These are phyloP conservation scores for Trametes coccinea DNA, from an alignment of 768 basidiomycete species.

Conservation along the genomic window DNA sequence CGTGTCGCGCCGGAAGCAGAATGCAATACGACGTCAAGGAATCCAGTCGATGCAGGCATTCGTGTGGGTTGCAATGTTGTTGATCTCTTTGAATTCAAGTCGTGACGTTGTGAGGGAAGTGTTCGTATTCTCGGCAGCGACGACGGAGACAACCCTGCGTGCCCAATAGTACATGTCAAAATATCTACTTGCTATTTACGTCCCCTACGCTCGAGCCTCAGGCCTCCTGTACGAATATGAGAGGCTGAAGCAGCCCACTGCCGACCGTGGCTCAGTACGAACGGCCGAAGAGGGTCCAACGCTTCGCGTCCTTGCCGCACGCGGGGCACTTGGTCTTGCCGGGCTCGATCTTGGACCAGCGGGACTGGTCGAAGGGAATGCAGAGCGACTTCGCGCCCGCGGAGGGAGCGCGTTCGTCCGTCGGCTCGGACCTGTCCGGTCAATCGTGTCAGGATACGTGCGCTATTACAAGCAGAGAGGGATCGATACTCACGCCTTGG, in stretches of 20 bases:
- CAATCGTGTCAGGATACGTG: neutral
- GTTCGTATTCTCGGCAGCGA: neutral
- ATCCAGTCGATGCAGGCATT: neutral
- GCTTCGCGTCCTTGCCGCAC: conserved; percentile 86
- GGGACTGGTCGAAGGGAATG: conserved; percentile 92
- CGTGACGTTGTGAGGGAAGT: neutral
- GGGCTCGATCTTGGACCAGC: conserved; percentile 75
- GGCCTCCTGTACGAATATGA: too few relatives aligned
- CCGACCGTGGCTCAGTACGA: conserved; percentile 56
- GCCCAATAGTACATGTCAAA: conserved; percentile 13
- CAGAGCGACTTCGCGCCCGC: conserved; percentile 96
- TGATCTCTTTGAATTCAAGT: too few relatives aligned
- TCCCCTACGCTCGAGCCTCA: neutral
- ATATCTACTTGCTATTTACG: conserved; percentile 2
- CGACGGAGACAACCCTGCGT: neutral
- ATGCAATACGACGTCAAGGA: conserved; percentile 14
- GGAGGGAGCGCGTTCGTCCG: conserved; percentile 94
- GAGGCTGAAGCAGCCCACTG: neutral
- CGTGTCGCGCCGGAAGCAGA: conserved; percentile 4
- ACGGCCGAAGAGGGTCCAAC: conserved; percentile 96
- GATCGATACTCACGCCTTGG: conserved; percentile 62
- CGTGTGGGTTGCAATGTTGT: neutral
- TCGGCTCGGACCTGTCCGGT: conserved; percentile 67
- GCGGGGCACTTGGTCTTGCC: conserved; percentile 89
- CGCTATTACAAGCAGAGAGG: too few relatives aligned